Evolutionary conservation across 1,139 yeast species (phyloP).

Genomic region (Geotrichum candidum): DNA sequence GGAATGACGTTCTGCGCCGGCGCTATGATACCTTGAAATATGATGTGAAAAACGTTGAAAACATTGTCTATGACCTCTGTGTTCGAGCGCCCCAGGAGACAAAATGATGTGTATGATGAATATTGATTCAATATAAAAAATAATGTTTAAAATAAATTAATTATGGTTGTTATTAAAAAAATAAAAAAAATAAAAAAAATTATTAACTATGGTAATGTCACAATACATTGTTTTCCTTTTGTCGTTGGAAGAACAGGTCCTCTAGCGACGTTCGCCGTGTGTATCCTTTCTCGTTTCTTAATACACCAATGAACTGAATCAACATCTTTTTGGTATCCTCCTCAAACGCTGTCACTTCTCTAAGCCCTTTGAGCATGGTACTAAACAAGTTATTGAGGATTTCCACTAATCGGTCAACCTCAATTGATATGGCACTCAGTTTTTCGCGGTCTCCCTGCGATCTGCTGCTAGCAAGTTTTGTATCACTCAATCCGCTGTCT

Average conservation of each 20-base stretch:
- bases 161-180: neutral
- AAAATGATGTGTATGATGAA: neutral
- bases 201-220: neutral
- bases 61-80: slow-evolving; percentile 32
- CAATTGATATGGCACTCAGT: slow-evolving; percentile 16
- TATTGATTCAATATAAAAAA: neutral
- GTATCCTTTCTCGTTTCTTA: slow-evolving; percentile 24
- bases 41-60: slow-evolving; percentile 36
- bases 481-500: neutral
- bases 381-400: slow-evolving; percentile 16
- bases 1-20: slow-evolving; percentile 33
- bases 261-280: slow-evolving; percentile 26
- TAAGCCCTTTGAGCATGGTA: neutral
- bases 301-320: slow-evolving; percentile 26
- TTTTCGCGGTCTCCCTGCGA: neutral
- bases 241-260: slow-evolving; percentile 17
- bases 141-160: neutral
- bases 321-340: slow-evolving; percentile 26
- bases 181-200: neutral
- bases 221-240: slow-evolving; percentile 11
- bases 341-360: slow-evolving; percentile 21
- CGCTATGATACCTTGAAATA: slow-evolving; percentile 33
- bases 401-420: slow-evolving; percentile 18
- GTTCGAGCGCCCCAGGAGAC: slow-evolving; percentile 19
- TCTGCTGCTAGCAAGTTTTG: too few species aligned